A percentile compares a stretch with the other conserved stretches of the same genome.
Conservation (phyloP, 805 yeast genomes). For the Ogataea polymorpha region DNA sequence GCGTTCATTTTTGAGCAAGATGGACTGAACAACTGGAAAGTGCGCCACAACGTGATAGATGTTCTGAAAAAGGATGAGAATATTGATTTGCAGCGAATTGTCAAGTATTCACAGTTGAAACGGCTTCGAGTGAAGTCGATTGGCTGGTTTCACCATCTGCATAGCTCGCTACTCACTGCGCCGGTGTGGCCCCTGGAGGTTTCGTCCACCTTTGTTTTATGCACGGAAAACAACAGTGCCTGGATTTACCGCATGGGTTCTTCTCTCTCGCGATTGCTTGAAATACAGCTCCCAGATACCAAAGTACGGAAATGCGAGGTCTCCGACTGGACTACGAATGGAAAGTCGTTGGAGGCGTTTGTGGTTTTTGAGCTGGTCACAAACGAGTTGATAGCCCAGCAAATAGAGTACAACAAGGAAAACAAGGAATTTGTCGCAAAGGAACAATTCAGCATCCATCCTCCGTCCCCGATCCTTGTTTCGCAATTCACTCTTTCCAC, state of each 20-base stretch:
- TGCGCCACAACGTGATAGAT: slow-evolving; percentile 15
- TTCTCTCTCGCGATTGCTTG: slow-evolving; percentile 6
- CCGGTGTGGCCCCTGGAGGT: slow-evolving; percentile 16
- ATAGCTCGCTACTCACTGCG: not conserved
- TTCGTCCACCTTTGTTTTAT: slow-evolving; percentile 11
- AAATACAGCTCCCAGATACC: slow-evolving; percentile 6
- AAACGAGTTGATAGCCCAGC: slow-evolving; percentile 11
- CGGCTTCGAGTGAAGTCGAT: slow-evolving; percentile 25
- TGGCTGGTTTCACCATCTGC: slow-evolving; percentile 16
- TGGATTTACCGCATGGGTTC: slow-evolving; percentile 15
- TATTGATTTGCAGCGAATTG: slow-evolving; percentile 13
- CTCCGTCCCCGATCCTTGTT: slow-evolving; percentile 7
- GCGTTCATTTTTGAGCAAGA: slow-evolving; percentile 17
- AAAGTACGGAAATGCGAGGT: slow-evolving; percentile 11
- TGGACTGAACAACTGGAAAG: slow-evolving; percentile 18
- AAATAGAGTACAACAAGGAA: slow-evolving; percentile 3
- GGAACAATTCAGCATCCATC: slow-evolving; percentile 1
- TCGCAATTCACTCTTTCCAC: slow-evolving; percentile 12
- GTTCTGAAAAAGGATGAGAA: slow-evolving; percentile 12
- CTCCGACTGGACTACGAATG: slow-evolving; percentile 15
- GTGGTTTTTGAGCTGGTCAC: slow-evolving; percentile 11
- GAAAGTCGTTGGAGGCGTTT: slow-evolving; percentile 1
- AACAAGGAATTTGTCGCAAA: slow-evolving; percentile 1
- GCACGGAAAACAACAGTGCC: slow-evolving; percentile 15
- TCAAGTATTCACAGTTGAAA: slow-evolving; percentile 13